Evolutionary conservation across 192 early-diverging fungal species (phyloP).

Genomic region (Geranomyces variabilis): DNA sequence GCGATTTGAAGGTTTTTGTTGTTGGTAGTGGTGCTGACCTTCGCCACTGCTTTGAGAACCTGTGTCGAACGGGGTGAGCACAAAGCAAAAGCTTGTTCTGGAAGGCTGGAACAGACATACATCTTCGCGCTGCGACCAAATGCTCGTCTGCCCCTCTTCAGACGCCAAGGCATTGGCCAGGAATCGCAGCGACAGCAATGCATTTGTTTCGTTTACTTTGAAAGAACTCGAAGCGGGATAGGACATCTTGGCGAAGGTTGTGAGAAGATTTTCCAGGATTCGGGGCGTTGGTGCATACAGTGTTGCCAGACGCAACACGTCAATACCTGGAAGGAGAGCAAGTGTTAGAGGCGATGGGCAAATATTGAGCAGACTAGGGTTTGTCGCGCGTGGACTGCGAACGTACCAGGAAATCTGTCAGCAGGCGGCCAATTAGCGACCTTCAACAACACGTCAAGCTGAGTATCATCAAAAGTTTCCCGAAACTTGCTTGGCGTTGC

Average conservation of each 20-base stretch:
- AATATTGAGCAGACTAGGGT: not conserved
- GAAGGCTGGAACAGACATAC: constrained; percentile 11
- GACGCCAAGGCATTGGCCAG: constrained; percentile 75
- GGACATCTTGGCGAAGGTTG: constrained; percentile 25
- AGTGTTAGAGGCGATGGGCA: too few species aligned
- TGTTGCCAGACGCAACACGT: constrained; percentile 75
- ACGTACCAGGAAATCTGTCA: constrained; percentile 70
- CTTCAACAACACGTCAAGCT: constrained; percentile 38
- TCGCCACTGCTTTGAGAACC: constrained; percentile 38
- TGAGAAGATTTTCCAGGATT: constrained; percentile 7
- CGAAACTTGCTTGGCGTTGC: constrained; percentile 30
- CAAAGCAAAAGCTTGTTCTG: not conserved
- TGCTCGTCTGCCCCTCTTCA: constrained; percentile 40
- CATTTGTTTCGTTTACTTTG: constrained; percentile 66
- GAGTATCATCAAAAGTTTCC: constrained; percentile 44
- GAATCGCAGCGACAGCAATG: constrained; percentile 75
- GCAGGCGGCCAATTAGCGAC: constrained; percentile 71
- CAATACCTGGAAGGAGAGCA: constrained; percentile 65
- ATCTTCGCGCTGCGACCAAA: constrained; percentile 43
- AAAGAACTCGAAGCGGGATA: constrained; percentile 10
- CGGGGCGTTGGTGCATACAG: constrained; percentile 48
- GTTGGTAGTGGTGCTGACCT: constrained; percentile 6
- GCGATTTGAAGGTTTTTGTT: constrained; percentile 54
- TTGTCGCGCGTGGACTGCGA: not conserved
- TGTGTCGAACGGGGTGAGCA: not conserved